These are phyloP conservation scores for Rhodotorula diobovata DNA, from an alignment of 768 basidiomycete species.

Conservation along the genomic window DNA sequence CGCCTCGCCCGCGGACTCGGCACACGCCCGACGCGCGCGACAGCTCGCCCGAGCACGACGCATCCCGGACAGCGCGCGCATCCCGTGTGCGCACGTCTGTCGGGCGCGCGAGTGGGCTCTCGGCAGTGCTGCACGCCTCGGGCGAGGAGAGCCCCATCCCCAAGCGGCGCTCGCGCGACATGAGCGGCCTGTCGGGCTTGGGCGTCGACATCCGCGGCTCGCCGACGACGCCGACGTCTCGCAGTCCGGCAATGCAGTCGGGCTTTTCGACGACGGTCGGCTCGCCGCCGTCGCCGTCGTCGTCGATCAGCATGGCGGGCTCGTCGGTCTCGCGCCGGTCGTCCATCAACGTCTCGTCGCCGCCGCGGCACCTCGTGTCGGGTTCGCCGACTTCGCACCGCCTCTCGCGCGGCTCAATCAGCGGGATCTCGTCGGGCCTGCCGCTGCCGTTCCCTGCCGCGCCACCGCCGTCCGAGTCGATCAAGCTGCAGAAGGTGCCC, in stretches of 20 bases:
- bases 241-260: neutral
- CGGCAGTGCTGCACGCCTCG: slow-evolving; percentile 6
- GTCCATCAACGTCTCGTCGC: slow-evolving; percentile 30
- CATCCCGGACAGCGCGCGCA: slow-evolving; percentile 5
- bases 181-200: slow-evolving; percentile 1
- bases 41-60: slow-evolving; percentile 26
- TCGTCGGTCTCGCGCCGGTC: slow-evolving; percentile 30
- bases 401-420: slow-evolving; percentile 1
- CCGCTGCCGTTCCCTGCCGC: slow-evolving; percentile 32
- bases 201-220: neutral
- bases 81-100: slow-evolving; percentile 16
- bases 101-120: slow-evolving; percentile 25
- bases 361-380: slow-evolving; percentile 20
- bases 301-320: slow-evolving; percentile 24
- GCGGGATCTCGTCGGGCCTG: neutral
- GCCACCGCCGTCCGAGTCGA: slow-evolving; percentile 39
- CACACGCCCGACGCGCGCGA: slow-evolving; percentile 3
- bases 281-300: slow-evolving; percentile 22
- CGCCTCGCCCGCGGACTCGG: neutral
- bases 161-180: slow-evolving; percentile 13
- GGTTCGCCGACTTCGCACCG: slow-evolving; percentile 17
- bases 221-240: neutral
- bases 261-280: slow-evolving; percentile 1
- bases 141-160: neutral
- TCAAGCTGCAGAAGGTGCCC: slow-evolving; percentile 51